phyloP scores from a whole-genome alignment of 139 green algal genomes.

The Trebouxia sp. region DNA sequence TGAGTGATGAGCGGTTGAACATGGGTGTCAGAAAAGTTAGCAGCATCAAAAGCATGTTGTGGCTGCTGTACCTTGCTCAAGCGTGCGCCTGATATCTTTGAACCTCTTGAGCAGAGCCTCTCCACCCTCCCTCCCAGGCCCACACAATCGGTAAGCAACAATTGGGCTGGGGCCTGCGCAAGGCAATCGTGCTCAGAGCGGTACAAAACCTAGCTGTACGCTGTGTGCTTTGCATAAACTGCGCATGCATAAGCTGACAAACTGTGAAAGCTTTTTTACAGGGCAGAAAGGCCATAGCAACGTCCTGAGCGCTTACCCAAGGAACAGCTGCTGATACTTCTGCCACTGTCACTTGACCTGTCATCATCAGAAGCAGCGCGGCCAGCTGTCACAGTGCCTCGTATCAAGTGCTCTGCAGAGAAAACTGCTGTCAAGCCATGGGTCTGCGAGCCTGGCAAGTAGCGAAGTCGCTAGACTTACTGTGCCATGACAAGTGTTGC shows the following conservation, averaged over 20 bases:
- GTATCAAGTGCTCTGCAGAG: not conserved
- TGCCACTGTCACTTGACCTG: constrained; percentile 20
- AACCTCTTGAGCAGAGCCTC: constrained; percentile 16
- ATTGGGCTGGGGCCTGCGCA: not conserved
- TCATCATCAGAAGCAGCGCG: constrained; percentile 4
- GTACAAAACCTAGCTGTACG: too few relatives aligned
- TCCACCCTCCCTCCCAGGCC: constrained; percentile 1
- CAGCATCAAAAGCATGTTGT: too few relatives aligned
- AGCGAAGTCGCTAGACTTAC: not conserved
- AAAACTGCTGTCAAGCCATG: not conserved
- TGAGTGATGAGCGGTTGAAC: too few relatives aligned
- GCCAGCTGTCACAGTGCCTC: constrained; percentile 2
- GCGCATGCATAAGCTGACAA: too few relatives aligned
- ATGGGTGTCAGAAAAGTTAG: too few relatives aligned
- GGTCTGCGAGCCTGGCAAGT: too few relatives aligned
- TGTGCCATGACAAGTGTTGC: constrained; percentile 14
- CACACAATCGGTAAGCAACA: constrained; percentile 4
- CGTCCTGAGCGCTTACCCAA: not conserved
- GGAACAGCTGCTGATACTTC: constrained; percentile 21
- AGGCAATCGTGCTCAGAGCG: too few relatives aligned
- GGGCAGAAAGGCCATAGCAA: too few relatives aligned
- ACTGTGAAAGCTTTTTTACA: too few relatives aligned
- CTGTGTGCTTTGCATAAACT: too few relatives aligned
- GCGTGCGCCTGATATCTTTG: constrained; percentile 6
- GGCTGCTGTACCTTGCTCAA: constrained; percentile 25